Conservation (phyloP, 2,329 filamentous ascomycete species). For the Elsinoe ampelina region DNA sequence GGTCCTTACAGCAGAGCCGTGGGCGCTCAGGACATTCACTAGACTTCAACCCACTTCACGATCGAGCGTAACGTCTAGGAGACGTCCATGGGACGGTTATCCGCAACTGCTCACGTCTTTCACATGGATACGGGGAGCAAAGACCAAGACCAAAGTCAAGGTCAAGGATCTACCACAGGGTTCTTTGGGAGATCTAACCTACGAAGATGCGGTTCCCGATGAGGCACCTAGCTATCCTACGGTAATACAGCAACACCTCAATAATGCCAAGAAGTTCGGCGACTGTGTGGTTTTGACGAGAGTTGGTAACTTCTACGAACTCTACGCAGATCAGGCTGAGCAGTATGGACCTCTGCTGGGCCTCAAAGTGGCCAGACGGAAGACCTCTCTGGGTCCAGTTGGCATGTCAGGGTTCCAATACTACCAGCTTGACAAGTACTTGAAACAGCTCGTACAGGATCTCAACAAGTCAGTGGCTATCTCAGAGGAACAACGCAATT, state of each 20-base stretch:
- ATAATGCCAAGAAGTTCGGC: constrained; percentile 82
- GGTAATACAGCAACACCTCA: constrained; percentile 77
- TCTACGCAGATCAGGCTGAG: constrained; percentile 94
- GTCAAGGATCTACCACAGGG: constrained; percentile 48
- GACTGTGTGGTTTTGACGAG: constrained; percentile 87
- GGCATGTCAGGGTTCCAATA: constrained; percentile 95
- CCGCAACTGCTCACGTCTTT: too few species aligned
- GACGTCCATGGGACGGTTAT: background rate
- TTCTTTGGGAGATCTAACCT: constrained; percentile 35
- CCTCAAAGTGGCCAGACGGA: constrained; percentile 75
- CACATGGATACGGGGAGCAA: constrained; percentile 28
- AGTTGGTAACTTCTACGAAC: constrained; percentile 92
- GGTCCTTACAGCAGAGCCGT: background rate
- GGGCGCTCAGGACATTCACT: background rate
- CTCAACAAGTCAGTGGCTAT: constrained; percentile 85
- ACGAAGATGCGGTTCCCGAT: constrained; percentile 29
- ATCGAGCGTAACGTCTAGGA: too few species aligned
- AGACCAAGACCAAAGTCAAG: constrained; percentile 30
- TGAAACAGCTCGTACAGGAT: constrained; percentile 89
- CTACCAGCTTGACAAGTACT: constrained; percentile 82
- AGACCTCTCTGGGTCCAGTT: constrained; percentile 67
- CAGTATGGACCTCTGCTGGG: constrained; percentile 78
- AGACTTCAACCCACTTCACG: too few species aligned
- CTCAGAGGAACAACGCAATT: constrained; percentile 81
- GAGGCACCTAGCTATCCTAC: constrained; percentile 61